A percentile compares a stretch with the other conserved stretches of the same genome.
Evolutionary conservation across 768 basidiomycete genomes (phyloP).

Genomic region (Podaxis mareebaensis): DNA sequence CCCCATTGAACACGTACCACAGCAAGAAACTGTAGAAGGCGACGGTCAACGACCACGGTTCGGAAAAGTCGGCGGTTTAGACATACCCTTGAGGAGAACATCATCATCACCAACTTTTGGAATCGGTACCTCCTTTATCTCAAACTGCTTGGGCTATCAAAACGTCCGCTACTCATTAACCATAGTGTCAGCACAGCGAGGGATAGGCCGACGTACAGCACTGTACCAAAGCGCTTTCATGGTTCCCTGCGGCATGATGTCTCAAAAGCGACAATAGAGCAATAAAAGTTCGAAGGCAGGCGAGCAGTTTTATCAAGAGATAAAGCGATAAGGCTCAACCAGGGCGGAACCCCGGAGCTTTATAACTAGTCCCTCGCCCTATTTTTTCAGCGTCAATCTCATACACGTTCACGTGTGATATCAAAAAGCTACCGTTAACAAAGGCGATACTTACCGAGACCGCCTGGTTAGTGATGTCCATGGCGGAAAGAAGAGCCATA

Average conservation of each 20-base stretch:
- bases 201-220: conserved; percentile 12
- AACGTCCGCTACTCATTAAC: neutral
- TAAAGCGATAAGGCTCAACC: neutral
- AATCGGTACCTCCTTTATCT: conserved; percentile 51
- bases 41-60: neutral
- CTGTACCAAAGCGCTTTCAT: conserved; percentile 22
- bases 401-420: neutral
- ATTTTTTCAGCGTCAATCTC: neutral
- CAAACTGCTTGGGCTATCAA: conserved; percentile 48
- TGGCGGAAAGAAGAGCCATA: neutral
- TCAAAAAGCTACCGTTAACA: neutral
- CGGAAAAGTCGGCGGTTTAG: neutral
- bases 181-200: neutral
- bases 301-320: neutral
- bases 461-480: neutral
- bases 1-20: conserved; percentile 29
- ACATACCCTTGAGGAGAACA: conserved; percentile 57
- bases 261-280: neutral
- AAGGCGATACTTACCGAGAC: neutral
- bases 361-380: neutral
- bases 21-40: conserved; percentile 31
- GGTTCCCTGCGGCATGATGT: conserved; percentile 12
- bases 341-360: neutral
- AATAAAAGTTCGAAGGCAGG: neutral
- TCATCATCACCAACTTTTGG: conserved; percentile 55